Evolutionary conservation across 2,329 filamentous ascomycete species (phyloP), one percentile per base, ranked within the genome.

Genomic region (Hyphodiscus sp.): DNA sequence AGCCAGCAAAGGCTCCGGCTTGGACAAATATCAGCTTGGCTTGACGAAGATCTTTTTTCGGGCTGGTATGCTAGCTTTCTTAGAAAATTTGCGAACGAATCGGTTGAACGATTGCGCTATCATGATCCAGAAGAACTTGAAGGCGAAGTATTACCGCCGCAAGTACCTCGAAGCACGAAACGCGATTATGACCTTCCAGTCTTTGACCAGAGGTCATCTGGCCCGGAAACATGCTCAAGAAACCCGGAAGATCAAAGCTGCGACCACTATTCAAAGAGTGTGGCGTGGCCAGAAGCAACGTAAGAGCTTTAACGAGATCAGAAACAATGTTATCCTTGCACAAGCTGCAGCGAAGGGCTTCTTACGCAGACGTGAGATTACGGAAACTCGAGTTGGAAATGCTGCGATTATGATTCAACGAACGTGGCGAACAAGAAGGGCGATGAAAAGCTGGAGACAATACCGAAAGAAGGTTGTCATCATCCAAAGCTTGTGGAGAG

Each of bases 21-120:
- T 85, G 51, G 94, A 97, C 75, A 99, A 96, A 73, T 99, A 97
- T 69, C 94, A 99, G 73, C 82, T 99, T 60, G 94, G 94, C 74
- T 77, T 97, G 61, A 97, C 92, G 50, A 99, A 99, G 76, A 96
- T 99, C 68, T 99, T 99, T 76, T 99, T 99, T 83, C 87, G 94
- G 56, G 94, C 94, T 52, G 94, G 94, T 71, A 99, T 99, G 94
- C 85, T 99, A 64, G 94, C 94, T 7, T 96, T 96, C 75, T 76
- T 99, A 49, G 94, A 99, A 73, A 96, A 96, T 62, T 78, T 96
- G 60, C 85, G 94, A 55, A 96, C 94, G 13, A 89, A 80, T 61
- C 85, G 91, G 55, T 79, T 99, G 68, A 97, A 95, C 68, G 88
- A 91, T 61, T 95, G 91, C 62, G 94, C 94, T 13, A 89, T 95